Conservation (phyloP, 2,329 filamentous ascomycete genomes). For the Penicillium sp. region DNA sequence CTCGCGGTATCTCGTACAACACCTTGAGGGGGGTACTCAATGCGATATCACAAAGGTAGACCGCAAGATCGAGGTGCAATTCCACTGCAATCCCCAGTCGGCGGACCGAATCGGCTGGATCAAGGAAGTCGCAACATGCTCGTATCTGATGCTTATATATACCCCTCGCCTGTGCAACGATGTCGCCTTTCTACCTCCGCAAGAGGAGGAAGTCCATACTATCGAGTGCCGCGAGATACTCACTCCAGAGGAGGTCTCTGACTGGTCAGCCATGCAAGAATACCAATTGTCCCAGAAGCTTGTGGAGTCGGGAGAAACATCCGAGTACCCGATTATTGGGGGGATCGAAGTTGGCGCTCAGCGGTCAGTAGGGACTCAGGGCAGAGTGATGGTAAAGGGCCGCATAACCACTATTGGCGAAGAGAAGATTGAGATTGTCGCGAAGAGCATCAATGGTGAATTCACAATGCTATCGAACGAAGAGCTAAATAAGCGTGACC, state of each 20-base stretch:
- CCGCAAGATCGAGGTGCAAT: conserved; percentile 80
- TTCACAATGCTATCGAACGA: conserved; percentile 66
- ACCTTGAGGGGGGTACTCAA: conserved; percentile 75
- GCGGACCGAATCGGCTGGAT: conserved; percentile 85
- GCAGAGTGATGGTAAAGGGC: conserved; percentile 61
- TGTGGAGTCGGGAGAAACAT: conserved; percentile 32
- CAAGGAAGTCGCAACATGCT: conserved; percentile 88
- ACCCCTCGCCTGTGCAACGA: conserved; percentile 88
- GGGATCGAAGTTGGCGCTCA: conserved; percentile 65
- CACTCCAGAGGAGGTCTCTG: conserved; percentile 57
- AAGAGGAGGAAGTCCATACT: conserved; percentile 74
- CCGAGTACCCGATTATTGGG: conserved; percentile 55
- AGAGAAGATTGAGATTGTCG: conserved; percentile 54
- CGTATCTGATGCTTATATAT: conserved; percentile 91
- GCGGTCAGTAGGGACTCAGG: conserved; percentile 59
- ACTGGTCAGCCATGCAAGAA: conserved; percentile 50
- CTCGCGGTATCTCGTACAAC: conserved; percentile 84
- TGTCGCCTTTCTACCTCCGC: conserved; percentile 81
- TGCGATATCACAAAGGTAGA: conserved; percentile 85
- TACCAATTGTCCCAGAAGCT: conserved; percentile 39
- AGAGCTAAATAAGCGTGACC: conserved; percentile 70
- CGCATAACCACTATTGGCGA: conserved; percentile 60
- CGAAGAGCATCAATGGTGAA: conserved; percentile 64
- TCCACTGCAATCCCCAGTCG: conserved; percentile 77
- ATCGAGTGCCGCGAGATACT: conserved; percentile 79